A percentile compares a stretch with the other conserved stretches of the same genome.
phyloP scores from a whole-genome alignment of 129 eudicot species.

The Ambrosia trifida region DNA sequence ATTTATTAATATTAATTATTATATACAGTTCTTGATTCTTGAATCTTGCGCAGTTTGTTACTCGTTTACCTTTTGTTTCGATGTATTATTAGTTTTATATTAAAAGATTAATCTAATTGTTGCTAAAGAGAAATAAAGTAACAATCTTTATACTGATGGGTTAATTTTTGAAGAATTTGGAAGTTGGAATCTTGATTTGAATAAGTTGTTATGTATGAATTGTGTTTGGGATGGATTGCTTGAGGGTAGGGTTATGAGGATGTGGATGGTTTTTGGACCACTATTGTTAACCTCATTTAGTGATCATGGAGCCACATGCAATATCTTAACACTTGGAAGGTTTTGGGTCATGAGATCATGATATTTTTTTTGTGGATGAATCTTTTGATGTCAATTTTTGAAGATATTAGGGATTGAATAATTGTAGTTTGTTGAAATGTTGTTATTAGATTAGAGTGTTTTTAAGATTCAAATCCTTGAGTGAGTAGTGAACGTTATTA shows the following conservation, averaged over 20 bases:
- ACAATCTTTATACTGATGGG: slow-evolving; percentile 11
- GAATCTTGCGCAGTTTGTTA: too few species aligned
- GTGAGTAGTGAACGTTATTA: not conserved
- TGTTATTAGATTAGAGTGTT: not conserved
- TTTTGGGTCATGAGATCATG: slow-evolving; percentile 13
- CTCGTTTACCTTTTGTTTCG: too few species aligned
- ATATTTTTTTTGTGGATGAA: not conserved
- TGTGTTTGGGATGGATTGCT: not conserved
- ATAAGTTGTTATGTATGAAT: too few species aligned
- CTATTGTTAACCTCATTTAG: slow-evolving; percentile 9
- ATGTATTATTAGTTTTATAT: too few species aligned
- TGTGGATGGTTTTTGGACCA: slow-evolving; percentile 22
- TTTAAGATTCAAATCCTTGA: slow-evolving; percentile 3
- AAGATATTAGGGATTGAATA: not conserved
- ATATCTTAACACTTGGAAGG: slow-evolving; percentile 21
- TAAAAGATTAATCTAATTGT: too few species aligned
- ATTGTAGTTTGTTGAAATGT: not conserved
- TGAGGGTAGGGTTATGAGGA: slow-evolving; percentile 4
- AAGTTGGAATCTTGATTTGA: not conserved
- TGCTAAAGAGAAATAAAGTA: not conserved
- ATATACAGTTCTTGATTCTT: too few species aligned
- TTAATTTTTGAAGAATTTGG: slow-evolving; percentile 10
- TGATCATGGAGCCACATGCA: slow-evolving; percentile 29
- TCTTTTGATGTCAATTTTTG: not conserved
- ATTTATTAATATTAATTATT: not conserved